phyloP scores from a whole-genome alignment of 2,329 filamentous ascomycete genomes.

The Alternaria atra region DNA sequence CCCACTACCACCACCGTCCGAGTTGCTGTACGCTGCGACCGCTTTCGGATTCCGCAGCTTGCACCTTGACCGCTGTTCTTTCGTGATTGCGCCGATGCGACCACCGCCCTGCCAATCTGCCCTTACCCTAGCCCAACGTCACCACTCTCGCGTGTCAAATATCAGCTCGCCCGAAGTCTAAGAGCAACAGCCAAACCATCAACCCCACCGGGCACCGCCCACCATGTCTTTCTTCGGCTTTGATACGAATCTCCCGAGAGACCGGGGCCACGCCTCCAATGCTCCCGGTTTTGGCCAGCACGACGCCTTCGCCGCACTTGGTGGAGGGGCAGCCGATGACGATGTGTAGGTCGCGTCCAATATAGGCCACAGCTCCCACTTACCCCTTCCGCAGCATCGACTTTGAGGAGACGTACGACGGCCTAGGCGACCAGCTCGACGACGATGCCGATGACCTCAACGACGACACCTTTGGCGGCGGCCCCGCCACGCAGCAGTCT shows the following conservation, averaged over 20 bases:
- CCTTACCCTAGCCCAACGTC: constrained; percentile 25
- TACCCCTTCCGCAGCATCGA: constrained; percentile 70
- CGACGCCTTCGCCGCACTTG: constrained; percentile 88
- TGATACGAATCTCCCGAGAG: constrained; percentile 72
- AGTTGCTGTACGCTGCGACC: not conserved
- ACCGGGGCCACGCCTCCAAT: constrained; percentile 70
- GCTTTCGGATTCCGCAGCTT: not conserved
- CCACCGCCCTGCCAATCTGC: constrained; percentile 5
- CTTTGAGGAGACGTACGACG: constrained; percentile 98
- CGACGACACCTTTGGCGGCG: constrained; percentile 84
- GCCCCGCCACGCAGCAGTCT: constrained; percentile 58
- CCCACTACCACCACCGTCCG: constrained; percentile 6
- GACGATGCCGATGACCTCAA: constrained; percentile 95
- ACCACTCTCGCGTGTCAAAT: constrained; percentile 23
- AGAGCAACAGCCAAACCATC: constrained; percentile 10
- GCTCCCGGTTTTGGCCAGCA: constrained; percentile 85
- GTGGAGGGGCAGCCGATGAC: constrained; percentile 66
- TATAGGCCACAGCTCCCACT: constrained; percentile 50
- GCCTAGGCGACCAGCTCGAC: constrained; percentile 87
- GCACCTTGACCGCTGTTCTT: not conserved
- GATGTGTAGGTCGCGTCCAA: constrained; percentile 61
- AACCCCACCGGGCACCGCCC: constrained; percentile 23
- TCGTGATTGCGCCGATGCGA: constrained; percentile 6
- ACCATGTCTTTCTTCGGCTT: constrained; percentile 93
- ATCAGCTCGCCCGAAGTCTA: constrained; percentile 6